These are phyloP conservation scores for Alternaria gaisen DNA, from an alignment of 2,329 filamentous ascomycete genomes.

Conservation along the genomic window DNA sequence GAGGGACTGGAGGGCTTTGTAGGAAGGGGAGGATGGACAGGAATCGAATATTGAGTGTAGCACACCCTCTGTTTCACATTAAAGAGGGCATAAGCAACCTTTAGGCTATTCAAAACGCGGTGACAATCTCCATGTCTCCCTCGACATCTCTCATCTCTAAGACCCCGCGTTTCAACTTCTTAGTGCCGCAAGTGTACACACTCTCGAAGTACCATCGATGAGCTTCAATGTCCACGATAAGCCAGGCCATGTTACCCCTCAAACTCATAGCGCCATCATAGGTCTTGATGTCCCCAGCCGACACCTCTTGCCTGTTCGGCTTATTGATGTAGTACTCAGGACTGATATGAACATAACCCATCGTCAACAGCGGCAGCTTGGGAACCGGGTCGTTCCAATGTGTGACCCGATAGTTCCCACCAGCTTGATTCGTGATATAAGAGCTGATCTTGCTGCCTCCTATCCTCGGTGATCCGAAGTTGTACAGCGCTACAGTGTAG, in stretches of 20 bases:
- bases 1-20: not conserved
- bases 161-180: slow-evolving; percentile 18
- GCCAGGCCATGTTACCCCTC: slow-evolving; percentile 42
- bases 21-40: not conserved
- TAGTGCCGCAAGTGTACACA: slow-evolving; percentile 33
- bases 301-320: slow-evolving; percentile 30
- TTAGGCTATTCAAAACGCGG: slow-evolving; percentile 17
- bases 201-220: slow-evolving; percentile 49
- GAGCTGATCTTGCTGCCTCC: slow-evolving; percentile 66
- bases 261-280: slow-evolving; percentile 35
- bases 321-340: slow-evolving; percentile 69
- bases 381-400: slow-evolving; percentile 74
- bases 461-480: slow-evolving; percentile 73
- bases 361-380: slow-evolving; percentile 67
- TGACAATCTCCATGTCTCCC: slow-evolving; percentile 21
- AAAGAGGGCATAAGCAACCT: not conserved
- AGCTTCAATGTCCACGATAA: slow-evolving; percentile 41
- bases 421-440: slow-evolving; percentile 64
- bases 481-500: slow-evolving; percentile 56
- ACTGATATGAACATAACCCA: slow-evolving; percentile 71
- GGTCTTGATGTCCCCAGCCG: slow-evolving; percentile 32
- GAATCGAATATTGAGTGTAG: not conserved
- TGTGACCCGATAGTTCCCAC: slow-evolving; percentile 70
- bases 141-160: slow-evolving; percentile 18
- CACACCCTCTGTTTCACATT: not conserved